Percentiles rank a stretch among this genome's conserved stretches.
These are phyloP conservation scores for Apocynum venetum DNA, from an alignment of 257 asterid genomes.

Conservation along the genomic window DNA sequence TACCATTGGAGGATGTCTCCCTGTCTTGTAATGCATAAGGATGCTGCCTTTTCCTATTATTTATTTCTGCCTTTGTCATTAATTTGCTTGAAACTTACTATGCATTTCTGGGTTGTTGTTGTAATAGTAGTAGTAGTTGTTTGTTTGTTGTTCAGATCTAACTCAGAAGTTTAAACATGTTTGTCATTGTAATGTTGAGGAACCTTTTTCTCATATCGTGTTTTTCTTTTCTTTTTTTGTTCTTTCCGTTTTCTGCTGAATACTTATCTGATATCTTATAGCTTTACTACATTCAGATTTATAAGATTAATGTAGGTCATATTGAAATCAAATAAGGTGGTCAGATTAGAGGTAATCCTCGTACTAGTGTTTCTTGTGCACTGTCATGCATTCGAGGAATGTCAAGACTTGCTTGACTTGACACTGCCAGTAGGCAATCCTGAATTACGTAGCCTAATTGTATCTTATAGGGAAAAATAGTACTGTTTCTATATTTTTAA, in stretches of 20 bases:
- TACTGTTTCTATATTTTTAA: no score
- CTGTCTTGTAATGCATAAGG: background rate
- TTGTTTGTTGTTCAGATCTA: background rate
- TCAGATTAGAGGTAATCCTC: background rate
- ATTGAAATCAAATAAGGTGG: background rate
- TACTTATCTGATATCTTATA: no score
- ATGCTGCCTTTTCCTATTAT: background rate
- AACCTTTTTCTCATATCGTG: background rate
- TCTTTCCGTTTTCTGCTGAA: background rate
- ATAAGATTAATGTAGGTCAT: background rate
- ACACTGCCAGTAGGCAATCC: no score
- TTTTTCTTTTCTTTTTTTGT: no score
- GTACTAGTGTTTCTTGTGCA: no score
- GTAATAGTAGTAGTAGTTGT: background rate
- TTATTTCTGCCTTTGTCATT: background rate
- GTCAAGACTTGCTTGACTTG: no score
- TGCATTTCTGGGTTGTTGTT: background rate
- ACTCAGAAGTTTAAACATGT: background rate
- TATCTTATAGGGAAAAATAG: no score
- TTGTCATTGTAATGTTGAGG: background rate
- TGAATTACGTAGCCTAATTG: no score
- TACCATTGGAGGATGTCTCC: background rate
- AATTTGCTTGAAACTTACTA: background rate
- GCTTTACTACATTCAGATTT: no score
- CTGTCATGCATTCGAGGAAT: no score